Percentiles rank a stretch among this genome's conserved stretches.
phyloP scores from a whole-genome alignment of 2,329 filamentous ascomycete genomes.

The Huntiella omanensis region DNA sequence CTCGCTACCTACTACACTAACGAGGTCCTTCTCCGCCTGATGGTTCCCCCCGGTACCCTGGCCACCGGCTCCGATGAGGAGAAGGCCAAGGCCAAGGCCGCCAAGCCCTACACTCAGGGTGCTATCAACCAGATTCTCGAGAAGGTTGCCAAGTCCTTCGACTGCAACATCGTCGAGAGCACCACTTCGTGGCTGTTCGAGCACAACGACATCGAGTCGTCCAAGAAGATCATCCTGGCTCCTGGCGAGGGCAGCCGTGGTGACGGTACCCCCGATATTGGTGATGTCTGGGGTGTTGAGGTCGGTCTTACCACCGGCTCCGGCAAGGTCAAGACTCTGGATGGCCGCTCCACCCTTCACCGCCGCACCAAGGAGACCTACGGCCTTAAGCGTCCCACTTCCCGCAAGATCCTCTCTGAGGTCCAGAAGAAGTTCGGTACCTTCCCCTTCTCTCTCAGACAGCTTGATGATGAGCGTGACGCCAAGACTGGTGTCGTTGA shows the following conservation, averaged over 20 bases:
- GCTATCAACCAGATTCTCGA: slow-evolving; percentile 78
- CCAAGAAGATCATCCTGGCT: slow-evolving; percentile 93
- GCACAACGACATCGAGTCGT: slow-evolving; percentile 88
- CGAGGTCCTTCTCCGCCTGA: slow-evolving; percentile 76
- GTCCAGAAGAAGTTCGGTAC: slow-evolving; percentile 93
- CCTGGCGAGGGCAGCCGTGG: slow-evolving; percentile 76
- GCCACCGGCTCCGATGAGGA: slow-evolving; percentile 76
- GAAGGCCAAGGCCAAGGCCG: slow-evolving; percentile 72
- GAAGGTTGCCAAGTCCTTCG: slow-evolving; percentile 80
- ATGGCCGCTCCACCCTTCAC: slow-evolving; percentile 79
- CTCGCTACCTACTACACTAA: slow-evolving; percentile 90
- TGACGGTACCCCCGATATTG: slow-evolving; percentile 71
- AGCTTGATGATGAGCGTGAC: slow-evolving; percentile 89
- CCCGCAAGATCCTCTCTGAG: slow-evolving; percentile 80
- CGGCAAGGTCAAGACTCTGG: slow-evolving; percentile 86
- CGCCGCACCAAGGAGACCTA: slow-evolving; percentile 85
- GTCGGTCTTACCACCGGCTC: slow-evolving; percentile 77
- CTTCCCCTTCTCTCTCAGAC: slow-evolving; percentile 94
- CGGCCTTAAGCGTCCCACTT: slow-evolving; percentile 82
- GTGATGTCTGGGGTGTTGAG: slow-evolving; percentile 96
- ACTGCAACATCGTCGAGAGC: slow-evolving; percentile 86
- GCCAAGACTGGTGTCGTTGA: slow-evolving; percentile 93
- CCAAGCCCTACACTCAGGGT: slow-evolving; percentile 67
- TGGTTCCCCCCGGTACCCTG: slow-evolving; percentile 78
- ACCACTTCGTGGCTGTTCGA: slow-evolving; percentile 96